phyloP scores from a whole-genome alignment of 139 green algal species.

The Tetraselmis chui region DNA sequence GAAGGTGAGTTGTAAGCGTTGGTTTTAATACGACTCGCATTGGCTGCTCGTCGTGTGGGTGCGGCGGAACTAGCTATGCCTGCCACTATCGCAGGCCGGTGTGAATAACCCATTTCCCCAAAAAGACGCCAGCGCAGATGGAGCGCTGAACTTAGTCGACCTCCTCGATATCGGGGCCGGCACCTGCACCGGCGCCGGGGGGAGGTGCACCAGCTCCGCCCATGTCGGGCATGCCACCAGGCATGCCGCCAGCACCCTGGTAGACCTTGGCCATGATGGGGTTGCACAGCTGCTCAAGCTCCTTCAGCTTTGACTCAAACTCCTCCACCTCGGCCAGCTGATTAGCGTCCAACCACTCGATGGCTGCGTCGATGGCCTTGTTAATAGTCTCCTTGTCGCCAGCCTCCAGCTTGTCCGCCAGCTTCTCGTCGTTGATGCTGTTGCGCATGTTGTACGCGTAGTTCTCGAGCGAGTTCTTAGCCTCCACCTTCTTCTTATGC shows the following conservation, averaged over 20 bases:
- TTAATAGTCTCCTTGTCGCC: conserved; percentile 87
- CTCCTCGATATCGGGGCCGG: conserved; percentile 79
- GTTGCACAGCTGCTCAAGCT: conserved; percentile 87
- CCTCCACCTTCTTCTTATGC: conserved; percentile 84
- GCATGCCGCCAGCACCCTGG: conserved; percentile 52
- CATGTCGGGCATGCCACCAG: conserved; percentile 36
- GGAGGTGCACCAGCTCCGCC: conserved; percentile 20
- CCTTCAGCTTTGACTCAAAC: conserved; percentile 95
- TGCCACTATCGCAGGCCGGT: background rate
- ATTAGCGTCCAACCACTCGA: conserved; percentile 94
- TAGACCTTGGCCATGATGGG: conserved; percentile 89
- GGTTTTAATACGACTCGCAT: too few species aligned
- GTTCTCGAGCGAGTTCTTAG: conserved; percentile 94
- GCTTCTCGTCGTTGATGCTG: conserved; percentile 87
- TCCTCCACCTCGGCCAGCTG: conserved; percentile 92
- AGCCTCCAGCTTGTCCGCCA: conserved; percentile 63
- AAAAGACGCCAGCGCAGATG: background rate
- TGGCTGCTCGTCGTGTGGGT: background rate
- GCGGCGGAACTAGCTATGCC: background rate
- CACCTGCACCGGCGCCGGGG: conserved; percentile 15
- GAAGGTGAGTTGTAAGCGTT: too few species aligned
- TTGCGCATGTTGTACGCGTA: conserved; percentile 90
- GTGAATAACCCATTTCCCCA: background rate
- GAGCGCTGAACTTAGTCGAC: conserved; percentile 56
- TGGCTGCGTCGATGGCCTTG: conserved; percentile 70